A percentile compares a stretch with the other conserved stretches of the same genome.
Conservation (phyloP, 208 protist species). For the Wallacemonas sp. region DNA sequence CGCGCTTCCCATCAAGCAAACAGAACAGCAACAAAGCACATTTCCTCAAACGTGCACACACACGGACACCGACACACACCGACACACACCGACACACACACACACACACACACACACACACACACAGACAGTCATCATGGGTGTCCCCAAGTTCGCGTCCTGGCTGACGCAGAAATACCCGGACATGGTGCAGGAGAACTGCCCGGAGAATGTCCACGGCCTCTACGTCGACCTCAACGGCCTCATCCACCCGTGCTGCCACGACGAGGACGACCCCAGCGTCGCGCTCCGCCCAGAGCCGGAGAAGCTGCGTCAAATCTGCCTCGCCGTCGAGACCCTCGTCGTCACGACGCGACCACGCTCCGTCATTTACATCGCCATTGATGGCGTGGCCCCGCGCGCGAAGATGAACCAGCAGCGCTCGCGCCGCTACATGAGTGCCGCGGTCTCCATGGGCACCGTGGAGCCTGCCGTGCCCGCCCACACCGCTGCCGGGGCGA, state of each 20-base stretch:
- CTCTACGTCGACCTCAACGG: conserved; percentile 96
- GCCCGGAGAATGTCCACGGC: conserved; percentile 62
- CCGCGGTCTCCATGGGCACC: conserved; percentile 32
- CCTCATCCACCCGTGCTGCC: conserved; percentile 98
- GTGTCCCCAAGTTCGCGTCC: conserved; percentile 80
- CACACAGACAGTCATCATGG: conserved; percentile 40
- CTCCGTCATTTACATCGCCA: conserved; percentile 96
- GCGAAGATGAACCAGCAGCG: conserved; percentile 99
- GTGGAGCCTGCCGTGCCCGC: background rate
- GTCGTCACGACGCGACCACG: conserved; percentile 94
- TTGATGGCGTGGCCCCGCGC: conserved; percentile 98
- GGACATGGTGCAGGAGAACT: conserved; percentile 41
- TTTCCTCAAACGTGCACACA: no score
- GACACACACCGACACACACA: conserved; percentile 7
- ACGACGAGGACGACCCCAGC: conserved; percentile 88
- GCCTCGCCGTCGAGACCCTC: conserved; percentile 96
- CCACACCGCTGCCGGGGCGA: background rate
- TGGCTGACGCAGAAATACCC: conserved; percentile 88
- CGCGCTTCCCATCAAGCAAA: no score
- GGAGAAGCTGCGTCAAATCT: conserved; percentile 85
- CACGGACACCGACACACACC: conserved; percentile 2
- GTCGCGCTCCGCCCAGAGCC: conserved; percentile 64
- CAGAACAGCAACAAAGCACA: no score
- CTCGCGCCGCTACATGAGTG: conserved; percentile 84
- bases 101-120: background rate